phyloP scores from a whole-genome alignment of 768 basidiomycete species.

The Podaxis mareebaensis region DNA sequence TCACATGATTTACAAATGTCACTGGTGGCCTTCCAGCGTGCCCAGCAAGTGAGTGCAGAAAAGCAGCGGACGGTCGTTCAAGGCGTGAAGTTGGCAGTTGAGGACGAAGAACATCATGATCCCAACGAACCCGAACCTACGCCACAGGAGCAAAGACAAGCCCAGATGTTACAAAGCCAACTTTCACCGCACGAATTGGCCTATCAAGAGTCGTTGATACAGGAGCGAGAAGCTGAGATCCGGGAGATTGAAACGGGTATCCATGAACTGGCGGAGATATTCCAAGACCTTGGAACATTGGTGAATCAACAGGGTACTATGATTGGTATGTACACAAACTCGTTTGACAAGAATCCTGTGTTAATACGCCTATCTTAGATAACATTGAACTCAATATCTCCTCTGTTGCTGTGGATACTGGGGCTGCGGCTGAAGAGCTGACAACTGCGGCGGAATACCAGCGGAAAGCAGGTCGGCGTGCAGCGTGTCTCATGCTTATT shows the following conservation, averaged over 20 bases:
- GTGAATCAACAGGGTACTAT: conserved; percentile 94
- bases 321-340: conserved; percentile 66
- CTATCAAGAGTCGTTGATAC: conserved; percentile 93
- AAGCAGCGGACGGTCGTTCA: conserved; percentile 88
- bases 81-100: conserved; percentile 80
- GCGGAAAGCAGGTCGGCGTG: conserved; percentile 87
- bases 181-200: conserved; percentile 91
- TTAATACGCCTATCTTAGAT: conserved; percentile 47
- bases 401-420: conserved; percentile 80
- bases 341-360: not conserved
- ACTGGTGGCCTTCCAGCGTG: conserved; percentile 87
- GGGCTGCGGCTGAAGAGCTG: conserved; percentile 83
- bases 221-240: conserved; percentile 93
- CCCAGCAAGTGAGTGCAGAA: conserved; percentile 88
- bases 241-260: conserved; percentile 97
- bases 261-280: conserved; percentile 94
- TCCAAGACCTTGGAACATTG: conserved; percentile 92
- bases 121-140: conserved; percentile 43
- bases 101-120: conserved; percentile 63
- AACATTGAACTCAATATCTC: conserved; percentile 95
- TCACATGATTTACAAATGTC: conserved; percentile 92
- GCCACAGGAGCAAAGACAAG: conserved; percentile 58
- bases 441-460: conserved; percentile 91
- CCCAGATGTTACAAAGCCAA: conserved; percentile 66
- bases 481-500: conserved; percentile 87